Base-by-base conservation (phyloP, 352 stramenopile species). In the Phytophthora aleatoria region DNA sequence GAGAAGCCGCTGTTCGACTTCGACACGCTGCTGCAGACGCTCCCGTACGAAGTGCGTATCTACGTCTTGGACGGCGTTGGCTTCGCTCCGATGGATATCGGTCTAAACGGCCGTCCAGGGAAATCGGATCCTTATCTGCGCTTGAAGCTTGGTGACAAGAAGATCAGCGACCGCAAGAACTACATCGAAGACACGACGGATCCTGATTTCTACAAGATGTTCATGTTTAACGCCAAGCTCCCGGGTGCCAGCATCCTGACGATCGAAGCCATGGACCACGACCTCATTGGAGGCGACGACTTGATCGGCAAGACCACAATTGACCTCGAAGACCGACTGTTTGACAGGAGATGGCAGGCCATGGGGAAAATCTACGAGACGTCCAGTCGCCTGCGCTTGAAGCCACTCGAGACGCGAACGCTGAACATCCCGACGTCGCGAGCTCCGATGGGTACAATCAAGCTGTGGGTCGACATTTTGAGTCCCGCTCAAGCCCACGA, bases 271-370 rank as follows among this genome's bases (percentile, higher is more conserved):
- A 95, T 96, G 79, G 94, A 98, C 67, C 88, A 92, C 50, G 91
- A 98, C 53, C 64, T 91, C 2, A 92, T 98, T 45, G 87, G 87
- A 24, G 85, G 80, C 16, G 92, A 98, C 53, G 92, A 98, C 48
- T 67, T 98, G 20, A 98, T 98, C 42, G 94, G 94, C 8, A 81
- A 76, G 49, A 98, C 94, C n/a, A 87, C 76, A 0, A 97, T 98
- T 61, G 94, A 98, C 57, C 67, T 98, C 0, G 94, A 98, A 61
- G 94, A 98, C 66, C 86, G 94, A 11, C 74, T 96, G 73, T 98
- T 98, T 66, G 87, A 97, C 59, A 76, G 79, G 55, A 67, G 86
- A 43, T 97, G 91, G 91, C 87, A 97, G 45, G 73, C 81, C 1
- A 81, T 97, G 60, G 90, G 91, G 16, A 85, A 90, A 60, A 81